Conservation (phyloP, 495 filamentous ascomycete species). For the Neurospora sp. region DNA sequence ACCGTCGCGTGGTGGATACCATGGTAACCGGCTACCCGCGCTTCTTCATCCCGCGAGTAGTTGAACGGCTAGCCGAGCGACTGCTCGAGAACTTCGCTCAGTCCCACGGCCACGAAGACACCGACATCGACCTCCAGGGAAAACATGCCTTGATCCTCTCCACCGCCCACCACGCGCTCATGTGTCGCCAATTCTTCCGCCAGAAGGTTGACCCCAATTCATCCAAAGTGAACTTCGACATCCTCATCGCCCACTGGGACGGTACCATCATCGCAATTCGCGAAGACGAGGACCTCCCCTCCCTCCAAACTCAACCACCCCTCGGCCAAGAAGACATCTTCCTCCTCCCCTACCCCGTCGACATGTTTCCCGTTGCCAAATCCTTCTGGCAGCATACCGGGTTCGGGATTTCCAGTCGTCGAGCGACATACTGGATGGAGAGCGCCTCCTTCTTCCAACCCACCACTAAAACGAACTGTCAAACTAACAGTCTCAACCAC, state of each 20-base stretch:
- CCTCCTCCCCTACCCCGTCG: constrained; percentile 7
- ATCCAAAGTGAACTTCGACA: no score
- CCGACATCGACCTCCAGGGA: neutral
- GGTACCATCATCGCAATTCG: neutral
- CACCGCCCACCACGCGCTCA: neutral
- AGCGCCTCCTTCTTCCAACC: neutral
- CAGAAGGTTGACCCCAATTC: neutral
- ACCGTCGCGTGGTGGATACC: constrained; percentile 11
- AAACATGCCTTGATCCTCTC: neutral
- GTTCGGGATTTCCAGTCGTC: constrained; percentile 20
- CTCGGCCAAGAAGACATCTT: constrained; percentile 9
- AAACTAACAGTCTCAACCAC: neutral
- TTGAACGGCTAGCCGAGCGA: constrained; percentile 2
- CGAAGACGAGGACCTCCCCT: neutral
- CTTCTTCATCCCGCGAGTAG: constrained; percentile 13
- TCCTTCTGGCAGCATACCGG: constrained; percentile 23
- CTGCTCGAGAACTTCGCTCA: neutral
- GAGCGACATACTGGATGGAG: constrained; percentile 13
- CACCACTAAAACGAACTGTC: no score
- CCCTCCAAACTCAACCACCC: neutral
- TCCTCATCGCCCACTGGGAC: constrained; percentile 4
- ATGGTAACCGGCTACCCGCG: constrained; percentile 22
- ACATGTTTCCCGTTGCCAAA: constrained; percentile 5
- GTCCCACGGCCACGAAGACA: neutral
- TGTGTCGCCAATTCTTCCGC: neutral